A percentile compares a stretch with the other conserved stretches of the same genome.
phyloP scores from a whole-genome alignment of 2,329 filamentous ascomycete genomes.

The Claviceps purpurea region DNA sequence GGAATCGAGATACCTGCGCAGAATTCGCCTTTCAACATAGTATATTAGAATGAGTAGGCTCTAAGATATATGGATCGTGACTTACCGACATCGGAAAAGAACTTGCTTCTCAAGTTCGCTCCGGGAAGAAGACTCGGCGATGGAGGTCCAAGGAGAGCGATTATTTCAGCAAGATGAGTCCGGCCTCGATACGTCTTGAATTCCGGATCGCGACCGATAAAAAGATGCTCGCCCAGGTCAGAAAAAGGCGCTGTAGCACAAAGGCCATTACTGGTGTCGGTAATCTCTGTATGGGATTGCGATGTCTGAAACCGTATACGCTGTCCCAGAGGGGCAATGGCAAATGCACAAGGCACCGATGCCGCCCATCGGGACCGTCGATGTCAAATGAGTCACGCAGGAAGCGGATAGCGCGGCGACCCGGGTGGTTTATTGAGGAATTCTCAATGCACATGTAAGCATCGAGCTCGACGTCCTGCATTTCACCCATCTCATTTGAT shows the following conservation, averaged over 20 bases:
- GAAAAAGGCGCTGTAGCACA: conserved; percentile 25
- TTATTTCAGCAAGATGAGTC: conserved; percentile 35
- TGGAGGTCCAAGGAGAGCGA: conserved; percentile 19
- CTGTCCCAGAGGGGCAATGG: conserved; percentile 12
- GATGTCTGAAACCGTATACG: conserved; percentile 5
- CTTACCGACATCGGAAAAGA: conserved; percentile 24
- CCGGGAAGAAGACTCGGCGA: conserved; percentile 15
- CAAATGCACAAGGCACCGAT: conserved; percentile 24
- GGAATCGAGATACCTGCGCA: no score
- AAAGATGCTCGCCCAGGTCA: conserved; percentile 25
- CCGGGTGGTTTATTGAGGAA: conserved; percentile 11
- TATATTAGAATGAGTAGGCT: no score
- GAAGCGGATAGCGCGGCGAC: conserved; percentile 16
- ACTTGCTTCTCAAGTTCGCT: conserved; percentile 19
- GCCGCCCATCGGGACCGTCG: conserved; percentile 19
- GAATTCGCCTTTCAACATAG: no score
- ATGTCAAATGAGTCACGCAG: conserved; percentile 26
- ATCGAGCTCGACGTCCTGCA: no score
- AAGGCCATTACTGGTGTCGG: conserved; percentile 20
- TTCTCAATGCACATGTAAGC: no score
- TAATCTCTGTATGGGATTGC: conserved; percentile 25
- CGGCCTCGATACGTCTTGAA: conserved; percentile 25
- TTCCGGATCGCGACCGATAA: conserved; percentile 29
- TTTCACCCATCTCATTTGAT: no score
- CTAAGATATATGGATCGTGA: no score